These are phyloP conservation scores for Clarireedia paspali DNA, from an alignment of 2,329 filamentous ascomycete species.

Conservation along the genomic window DNA sequence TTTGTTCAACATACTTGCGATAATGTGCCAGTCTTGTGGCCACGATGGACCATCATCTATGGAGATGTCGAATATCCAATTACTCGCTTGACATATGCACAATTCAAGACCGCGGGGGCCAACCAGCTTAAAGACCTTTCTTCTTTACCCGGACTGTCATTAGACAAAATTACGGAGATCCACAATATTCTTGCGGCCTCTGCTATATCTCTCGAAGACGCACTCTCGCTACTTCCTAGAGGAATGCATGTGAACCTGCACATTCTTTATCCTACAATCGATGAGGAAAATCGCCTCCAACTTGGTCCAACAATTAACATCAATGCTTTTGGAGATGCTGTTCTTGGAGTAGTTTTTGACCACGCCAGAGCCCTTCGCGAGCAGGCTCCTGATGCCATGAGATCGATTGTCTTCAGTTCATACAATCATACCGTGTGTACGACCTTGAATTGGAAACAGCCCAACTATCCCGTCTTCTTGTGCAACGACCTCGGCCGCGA, in stretches of 20 bases:
- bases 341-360: constrained; percentile 82
- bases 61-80: constrained; percentile 75
- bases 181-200: constrained; percentile 67
- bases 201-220: constrained; percentile 72
- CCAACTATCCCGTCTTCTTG: constrained; percentile 92
- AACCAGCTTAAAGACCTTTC: constrained; percentile 33
- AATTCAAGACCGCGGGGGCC: constrained; percentile 48
- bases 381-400: constrained; percentile 61
- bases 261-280: constrained; percentile 71
- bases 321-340: constrained; percentile 77
- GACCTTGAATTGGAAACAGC: constrained; percentile 97
- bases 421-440: constrained; percentile 88
- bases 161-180: constrained; percentile 52
- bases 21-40: constrained; percentile 79
- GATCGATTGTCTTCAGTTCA: constrained; percentile 89
- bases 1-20: constrained; percentile 91
- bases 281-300: constrained; percentile 62
- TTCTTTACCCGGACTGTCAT: constrained; percentile 38
- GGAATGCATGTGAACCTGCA: constrained; percentile 89
- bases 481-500: constrained; percentile 83
- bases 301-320: constrained; percentile 73
- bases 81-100: constrained; percentile 65
- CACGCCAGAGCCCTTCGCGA: constrained; percentile 68
- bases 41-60: constrained; percentile 70
- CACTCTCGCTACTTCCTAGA: constrained; percentile 65